Conservation (phyloP, 345 rosid species). For the Durio zibethinus region DNA sequence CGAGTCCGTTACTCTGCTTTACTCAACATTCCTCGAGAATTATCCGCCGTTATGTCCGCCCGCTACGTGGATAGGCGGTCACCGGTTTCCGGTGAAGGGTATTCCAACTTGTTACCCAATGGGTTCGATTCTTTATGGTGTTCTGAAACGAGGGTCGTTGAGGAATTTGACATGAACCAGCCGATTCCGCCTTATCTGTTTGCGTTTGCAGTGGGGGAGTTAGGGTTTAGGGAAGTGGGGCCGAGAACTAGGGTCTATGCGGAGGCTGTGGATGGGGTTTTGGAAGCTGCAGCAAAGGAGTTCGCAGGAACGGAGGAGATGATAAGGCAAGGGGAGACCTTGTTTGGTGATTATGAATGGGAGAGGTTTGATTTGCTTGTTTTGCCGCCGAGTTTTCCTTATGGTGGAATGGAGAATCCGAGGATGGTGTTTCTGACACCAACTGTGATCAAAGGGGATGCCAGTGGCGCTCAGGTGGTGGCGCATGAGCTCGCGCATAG, state of each 20-base stretch:
- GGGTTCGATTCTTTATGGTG: slow-evolving; percentile 49
- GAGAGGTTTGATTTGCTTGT: slow-evolving; percentile 86
- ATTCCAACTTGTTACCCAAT: slow-evolving; percentile 5
- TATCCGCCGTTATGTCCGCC: slow-evolving; percentile 90
- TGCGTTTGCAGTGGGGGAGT: slow-evolving; percentile 86
- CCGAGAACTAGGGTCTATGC: slow-evolving; percentile 81
- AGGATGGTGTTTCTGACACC: slow-evolving; percentile 90
- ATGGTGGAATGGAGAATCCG: slow-evolving; percentile 94
- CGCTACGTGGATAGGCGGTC: slow-evolving; percentile 57
- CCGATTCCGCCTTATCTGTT: slow-evolving; percentile 91
- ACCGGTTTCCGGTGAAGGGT: slow-evolving; percentile 49
- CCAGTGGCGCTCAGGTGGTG: slow-evolving; percentile 81
- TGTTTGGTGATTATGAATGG: slow-evolving; percentile 83
- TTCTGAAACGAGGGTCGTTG: slow-evolving; percentile 68
- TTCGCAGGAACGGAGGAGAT: slow-evolving; percentile 90
- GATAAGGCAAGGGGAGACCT: slow-evolving; percentile 75
- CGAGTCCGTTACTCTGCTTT: slow-evolving; percentile 60
- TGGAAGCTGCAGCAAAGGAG: slow-evolving; percentile 78
- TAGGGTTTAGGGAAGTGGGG: slow-evolving; percentile 78
- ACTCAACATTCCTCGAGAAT: slow-evolving; percentile 57
- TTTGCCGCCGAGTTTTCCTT: slow-evolving; percentile 89
- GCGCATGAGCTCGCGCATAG: slow-evolving; percentile 94
- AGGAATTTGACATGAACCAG: slow-evolving; percentile 86
- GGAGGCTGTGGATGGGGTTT: slow-evolving; percentile 48
- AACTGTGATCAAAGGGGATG: slow-evolving; percentile 86